Conservation (phyloP, 805 yeast genomes). For the Barnettozyma populi region DNA sequence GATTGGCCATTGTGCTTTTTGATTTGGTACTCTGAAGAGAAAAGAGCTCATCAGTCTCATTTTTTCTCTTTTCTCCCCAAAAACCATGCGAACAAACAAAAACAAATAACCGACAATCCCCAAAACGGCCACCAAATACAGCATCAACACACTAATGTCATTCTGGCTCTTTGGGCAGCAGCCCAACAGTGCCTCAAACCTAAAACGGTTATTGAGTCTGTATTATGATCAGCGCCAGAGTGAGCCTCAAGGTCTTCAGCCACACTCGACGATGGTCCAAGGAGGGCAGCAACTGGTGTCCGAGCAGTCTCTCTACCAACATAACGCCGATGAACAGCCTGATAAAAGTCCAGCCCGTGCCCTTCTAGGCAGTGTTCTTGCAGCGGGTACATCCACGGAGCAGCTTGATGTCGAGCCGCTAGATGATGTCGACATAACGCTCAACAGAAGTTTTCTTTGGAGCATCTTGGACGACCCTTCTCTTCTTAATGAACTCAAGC, state of each 20-base stretch:
- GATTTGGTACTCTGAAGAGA: background rate
- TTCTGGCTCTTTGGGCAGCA: slow-evolving; percentile 42
- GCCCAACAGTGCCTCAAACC: slow-evolving; percentile 28
- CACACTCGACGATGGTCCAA: background rate
- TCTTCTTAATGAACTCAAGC: slow-evolving; percentile 32
- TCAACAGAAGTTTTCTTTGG: slow-evolving; percentile 30
- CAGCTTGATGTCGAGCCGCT: slow-evolving; percentile 1
- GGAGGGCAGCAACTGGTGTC: background rate
- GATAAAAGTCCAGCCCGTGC: background rate
- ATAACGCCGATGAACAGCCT: background rate
- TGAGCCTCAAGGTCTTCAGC: background rate
- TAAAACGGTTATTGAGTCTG: slow-evolving; percentile 36
- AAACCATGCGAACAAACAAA: background rate
- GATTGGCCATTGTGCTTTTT: slow-evolving; percentile 1
- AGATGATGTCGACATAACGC: slow-evolving; percentile 6
- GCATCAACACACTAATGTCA: slow-evolving; percentile 27
- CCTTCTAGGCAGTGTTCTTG: background rate
- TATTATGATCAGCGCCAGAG: slow-evolving; percentile 27
- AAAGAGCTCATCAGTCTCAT: background rate
- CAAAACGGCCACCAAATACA: background rate
- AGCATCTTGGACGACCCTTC: slow-evolving; percentile 32
- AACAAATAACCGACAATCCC: background rate
- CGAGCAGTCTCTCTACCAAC: background rate
- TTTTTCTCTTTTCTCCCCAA: background rate
- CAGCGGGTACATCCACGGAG: background rate